phyloP scores from a whole-genome alignment of 192 early-diverging fungal genomes.

The Linnemannia elongata region DNA sequence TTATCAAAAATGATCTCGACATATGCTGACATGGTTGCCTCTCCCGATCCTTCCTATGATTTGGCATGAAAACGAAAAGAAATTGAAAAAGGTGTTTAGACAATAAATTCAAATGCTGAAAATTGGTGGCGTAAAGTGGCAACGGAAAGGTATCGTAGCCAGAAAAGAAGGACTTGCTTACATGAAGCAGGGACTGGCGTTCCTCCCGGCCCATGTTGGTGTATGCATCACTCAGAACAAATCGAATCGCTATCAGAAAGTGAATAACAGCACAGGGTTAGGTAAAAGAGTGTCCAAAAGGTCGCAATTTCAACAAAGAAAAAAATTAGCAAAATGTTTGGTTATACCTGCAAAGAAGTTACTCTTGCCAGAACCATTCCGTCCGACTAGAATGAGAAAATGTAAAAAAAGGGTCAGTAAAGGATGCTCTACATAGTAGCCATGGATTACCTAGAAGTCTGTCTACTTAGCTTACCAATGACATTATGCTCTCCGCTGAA shows the following conservation, averaged over 20 bases:
- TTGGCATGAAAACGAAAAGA: background rate
- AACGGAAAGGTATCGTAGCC: conserved; percentile 62
- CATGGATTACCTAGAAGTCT: no score
- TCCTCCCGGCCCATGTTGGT: conserved; percentile 93
- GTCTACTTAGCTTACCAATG: conserved; percentile 73
- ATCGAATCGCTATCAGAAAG: conserved; percentile 82
- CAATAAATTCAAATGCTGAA: background rate
- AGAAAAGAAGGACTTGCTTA: conserved; percentile 59
- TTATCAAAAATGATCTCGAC: conserved; percentile 99
- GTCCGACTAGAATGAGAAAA: conserved; percentile 74
- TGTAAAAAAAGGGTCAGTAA: background rate
- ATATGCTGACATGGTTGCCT: conserved; percentile 93
- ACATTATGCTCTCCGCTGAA: conserved; percentile 96
- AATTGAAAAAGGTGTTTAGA: conserved; percentile 7
- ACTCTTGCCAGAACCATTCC: conserved; percentile 97
- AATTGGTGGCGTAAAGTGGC: conserved; percentile 28
- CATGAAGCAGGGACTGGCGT: conserved; percentile 93
- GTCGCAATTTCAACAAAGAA: background rate
- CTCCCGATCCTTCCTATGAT: conserved; percentile 88
- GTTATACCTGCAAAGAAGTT: conserved; percentile 95
- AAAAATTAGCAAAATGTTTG: conserved; percentile 7
- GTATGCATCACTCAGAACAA: conserved; percentile 97
- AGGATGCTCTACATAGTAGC: background rate
- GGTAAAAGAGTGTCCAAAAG: no score
- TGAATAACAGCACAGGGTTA: background rate